Evolutionary conservation across 2,329 filamentous ascomycete genomes (phyloP).

Genomic region (Claviceps africana): DNA sequence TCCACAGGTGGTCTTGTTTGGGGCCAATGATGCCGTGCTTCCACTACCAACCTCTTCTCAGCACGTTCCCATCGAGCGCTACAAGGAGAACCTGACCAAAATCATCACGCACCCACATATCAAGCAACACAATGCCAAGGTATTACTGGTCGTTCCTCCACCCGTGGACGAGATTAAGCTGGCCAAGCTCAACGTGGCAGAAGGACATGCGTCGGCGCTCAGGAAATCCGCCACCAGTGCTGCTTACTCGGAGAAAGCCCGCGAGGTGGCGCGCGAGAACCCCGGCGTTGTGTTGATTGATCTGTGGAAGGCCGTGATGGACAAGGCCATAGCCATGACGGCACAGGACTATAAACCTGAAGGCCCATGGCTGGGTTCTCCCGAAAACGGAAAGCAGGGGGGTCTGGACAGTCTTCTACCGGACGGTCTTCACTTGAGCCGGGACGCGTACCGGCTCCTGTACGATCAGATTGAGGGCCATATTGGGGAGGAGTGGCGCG

Average conservation of each 20-base stretch:
- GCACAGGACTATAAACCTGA: slow-evolving; percentile 40
- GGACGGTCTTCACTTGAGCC: slow-evolving; percentile 44
- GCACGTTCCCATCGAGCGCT: slow-evolving; percentile 63
- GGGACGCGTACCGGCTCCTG: slow-evolving; percentile 38
- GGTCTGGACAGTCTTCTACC: slow-evolving; percentile 38
- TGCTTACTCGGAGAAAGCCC: slow-evolving; percentile 44
- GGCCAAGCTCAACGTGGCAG: slow-evolving; percentile 30
- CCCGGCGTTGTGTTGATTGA: slow-evolving; percentile 60
- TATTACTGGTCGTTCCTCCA: slow-evolving; percentile 69
- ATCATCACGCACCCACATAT: slow-evolving; percentile 63
- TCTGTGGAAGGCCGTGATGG: slow-evolving; percentile 67
- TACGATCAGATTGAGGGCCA: slow-evolving; percentile 34
- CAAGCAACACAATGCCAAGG: slow-evolving; percentile 53
- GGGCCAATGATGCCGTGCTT: slow-evolving; percentile 78
- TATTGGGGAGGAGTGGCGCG: slow-evolving; percentile 30
- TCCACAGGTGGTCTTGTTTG: slow-evolving; percentile 59
- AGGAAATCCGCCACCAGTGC: slow-evolving; percentile 35
- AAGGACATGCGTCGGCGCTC: slow-evolving; percentile 29
- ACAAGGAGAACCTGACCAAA: slow-evolving; percentile 54
- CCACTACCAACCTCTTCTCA: slow-evolving; percentile 50
- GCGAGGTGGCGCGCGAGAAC: slow-evolving; percentile 54
- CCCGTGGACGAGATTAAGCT: slow-evolving; percentile 66
- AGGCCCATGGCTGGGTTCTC: slow-evolving; percentile 35
- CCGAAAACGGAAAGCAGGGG: slow-evolving; percentile 34
- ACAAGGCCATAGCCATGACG: slow-evolving; percentile 45